These are phyloP conservation scores for Tylopilus felleus DNA, from an alignment of 768 basidiomycete species.

Conservation along the genomic window DNA sequence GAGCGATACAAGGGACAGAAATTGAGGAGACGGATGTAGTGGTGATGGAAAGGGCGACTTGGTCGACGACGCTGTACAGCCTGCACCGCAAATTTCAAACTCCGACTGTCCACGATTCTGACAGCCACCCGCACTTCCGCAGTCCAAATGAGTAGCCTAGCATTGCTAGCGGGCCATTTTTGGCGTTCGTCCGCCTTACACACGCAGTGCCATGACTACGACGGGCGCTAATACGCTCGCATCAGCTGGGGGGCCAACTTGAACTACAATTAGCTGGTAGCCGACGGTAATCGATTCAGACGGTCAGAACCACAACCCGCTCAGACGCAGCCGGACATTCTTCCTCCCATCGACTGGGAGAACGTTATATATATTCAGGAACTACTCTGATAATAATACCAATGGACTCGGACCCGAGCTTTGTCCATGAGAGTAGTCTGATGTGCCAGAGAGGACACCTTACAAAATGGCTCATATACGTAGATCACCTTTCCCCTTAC, in stretches of 20 bases:
- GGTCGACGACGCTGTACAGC: neutral
- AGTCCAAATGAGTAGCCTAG: neutral
- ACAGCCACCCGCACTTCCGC: neutral
- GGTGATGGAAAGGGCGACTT: neutral
- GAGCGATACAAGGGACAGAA: neutral
- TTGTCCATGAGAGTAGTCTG: neutral
- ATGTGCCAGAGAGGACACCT: neutral
- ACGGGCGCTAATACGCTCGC: neutral
- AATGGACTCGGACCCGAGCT: neutral
- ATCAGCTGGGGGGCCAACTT: neutral
- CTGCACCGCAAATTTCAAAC: slow-evolving; percentile 18
- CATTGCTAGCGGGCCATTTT: neutral
- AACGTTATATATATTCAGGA: neutral
- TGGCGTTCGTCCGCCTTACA: neutral
- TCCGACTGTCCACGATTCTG: slow-evolving; percentile 14
- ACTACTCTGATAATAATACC: neutral
- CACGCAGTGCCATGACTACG: slow-evolving; percentile 5
- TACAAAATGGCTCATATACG: too few species aligned
- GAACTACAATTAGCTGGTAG: neutral
- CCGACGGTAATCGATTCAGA: neutral
- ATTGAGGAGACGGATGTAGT: neutral
- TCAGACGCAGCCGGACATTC: neutral
- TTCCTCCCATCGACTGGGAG: too few species aligned
- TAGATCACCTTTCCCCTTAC: neutral
- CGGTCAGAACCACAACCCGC: neutral